Base-by-base conservation (phyloP, 345 rosid species). In the Jatropha curcas region DNA sequence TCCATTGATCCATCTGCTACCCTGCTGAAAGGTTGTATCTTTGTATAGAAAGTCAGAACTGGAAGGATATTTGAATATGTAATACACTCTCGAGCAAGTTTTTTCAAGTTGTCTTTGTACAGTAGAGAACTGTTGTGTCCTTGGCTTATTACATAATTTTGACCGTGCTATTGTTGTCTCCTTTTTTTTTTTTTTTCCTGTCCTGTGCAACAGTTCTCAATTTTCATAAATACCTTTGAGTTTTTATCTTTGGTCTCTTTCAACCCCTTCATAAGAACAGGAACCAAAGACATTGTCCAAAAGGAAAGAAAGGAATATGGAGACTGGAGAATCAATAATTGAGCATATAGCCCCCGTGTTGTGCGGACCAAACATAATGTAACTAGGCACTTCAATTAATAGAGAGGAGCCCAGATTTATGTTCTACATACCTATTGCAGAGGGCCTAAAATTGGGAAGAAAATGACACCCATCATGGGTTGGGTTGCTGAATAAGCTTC, bases 11-110 rank as follows among this genome's bases (percentile, higher is more conserved):
- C 79, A 55, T 72, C 82, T 39, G 46, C 28, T 35, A 71, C 70
- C 71, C 72, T 56, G 71, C 70, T 53, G 46, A 60, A 73, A 56
- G 69, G 62, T 58, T 81, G 51, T 63, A 68, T 76, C 65, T 70
- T 34, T 79, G 88, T 77, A 76, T 77, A 85, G 83, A 67, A n/a
- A 78, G 51, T 67, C 72, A 65, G 70, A 71, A 78, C 53, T 50
- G 60, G 78, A 76, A 75, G 62, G 74, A 31, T 33, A 58, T 67
- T 63, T 39, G 73, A 67, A 59, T 56, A 39, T 79, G 78, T 83
- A 70, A 46, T 71, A 71, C n/a, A n/a, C 63, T 70, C 50, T 57
- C 67, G 33, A 51, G 71, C 74, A 81, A 51, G 35, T 72, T n/a
- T 57, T 70, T 56, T 28, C 60, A 55, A 55, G 27, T 17, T 34